Conservation (phyloP, 2,329 filamentous ascomycete genomes). For the Hypoxylon sp. region DNA sequence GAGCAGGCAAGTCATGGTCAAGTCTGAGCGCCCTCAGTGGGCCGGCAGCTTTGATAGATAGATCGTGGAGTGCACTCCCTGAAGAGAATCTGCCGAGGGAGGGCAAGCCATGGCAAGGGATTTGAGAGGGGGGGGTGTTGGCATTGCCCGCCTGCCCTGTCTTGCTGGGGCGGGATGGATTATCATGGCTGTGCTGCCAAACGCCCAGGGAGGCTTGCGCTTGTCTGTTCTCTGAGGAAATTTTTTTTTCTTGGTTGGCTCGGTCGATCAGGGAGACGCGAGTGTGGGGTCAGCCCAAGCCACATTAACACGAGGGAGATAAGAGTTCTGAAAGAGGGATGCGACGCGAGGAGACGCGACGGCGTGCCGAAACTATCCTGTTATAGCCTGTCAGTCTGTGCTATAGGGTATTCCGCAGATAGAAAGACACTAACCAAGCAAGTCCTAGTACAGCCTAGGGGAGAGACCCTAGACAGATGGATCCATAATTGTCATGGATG, state of each 20-base stretch:
- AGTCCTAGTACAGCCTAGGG: conserved; percentile 23
- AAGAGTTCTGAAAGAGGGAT: conserved; percentile 42
- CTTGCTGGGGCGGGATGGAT: conserved; percentile 26
- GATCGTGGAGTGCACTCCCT: conserved; percentile 56
- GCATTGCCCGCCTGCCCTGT: conserved; percentile 38
- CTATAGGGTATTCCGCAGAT: conserved; percentile 8
- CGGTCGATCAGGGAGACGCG: conserved; percentile 33
- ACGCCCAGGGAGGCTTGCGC: conserved; percentile 46
- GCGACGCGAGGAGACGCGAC: conserved; percentile 49
- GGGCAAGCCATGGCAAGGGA: conserved; percentile 5
- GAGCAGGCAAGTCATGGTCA: conserved; percentile 46
- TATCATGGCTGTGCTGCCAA: conserved; percentile 42
- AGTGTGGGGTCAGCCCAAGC: conserved; percentile 49
- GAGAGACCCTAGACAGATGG: conserved; percentile 27
- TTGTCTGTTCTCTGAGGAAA: conserved; percentile 32
- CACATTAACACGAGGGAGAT: conserved; percentile 51
- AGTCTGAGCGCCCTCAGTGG: conserved; percentile 43
- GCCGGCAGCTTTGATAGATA: conserved; percentile 45
- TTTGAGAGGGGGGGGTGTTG: conserved; percentile 39
- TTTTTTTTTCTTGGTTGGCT: conserved; percentile 43
- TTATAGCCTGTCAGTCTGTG: conserved; percentile 30
- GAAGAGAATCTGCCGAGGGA: conserved; percentile 51
- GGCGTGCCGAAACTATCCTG: conserved; percentile 49
- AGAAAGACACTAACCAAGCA: conserved; percentile 26
- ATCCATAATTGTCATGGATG: conserved; percentile 36